Evolutionary conservation across 495 filamentous ascomycete species (phyloP).

Genomic region (Penicillium crystallinum): DNA sequence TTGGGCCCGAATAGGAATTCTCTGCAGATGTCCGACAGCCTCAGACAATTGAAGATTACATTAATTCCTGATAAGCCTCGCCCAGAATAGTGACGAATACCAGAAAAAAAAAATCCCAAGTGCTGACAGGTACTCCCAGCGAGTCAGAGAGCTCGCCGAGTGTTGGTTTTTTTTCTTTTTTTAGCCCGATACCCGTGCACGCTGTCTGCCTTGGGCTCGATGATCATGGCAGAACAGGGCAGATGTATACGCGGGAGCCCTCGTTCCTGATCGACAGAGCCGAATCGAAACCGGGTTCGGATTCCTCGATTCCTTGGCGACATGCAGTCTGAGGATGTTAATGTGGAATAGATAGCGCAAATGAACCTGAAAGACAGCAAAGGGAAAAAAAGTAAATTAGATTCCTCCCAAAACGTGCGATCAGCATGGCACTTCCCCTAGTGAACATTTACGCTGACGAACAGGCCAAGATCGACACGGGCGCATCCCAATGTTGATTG

Average conservation of each 20-base stretch:
- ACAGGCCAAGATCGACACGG: not conserved
- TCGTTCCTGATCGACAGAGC: not conserved
- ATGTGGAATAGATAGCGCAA: too few species aligned
- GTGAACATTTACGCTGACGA: not conserved
- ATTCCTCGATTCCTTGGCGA: not conserved
- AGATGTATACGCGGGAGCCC: not conserved
- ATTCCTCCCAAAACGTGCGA: not conserved
- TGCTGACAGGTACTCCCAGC: too few species aligned
- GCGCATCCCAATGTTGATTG: not conserved
- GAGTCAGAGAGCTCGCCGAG: slow-evolving; percentile 2
- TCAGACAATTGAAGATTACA: too few species aligned
- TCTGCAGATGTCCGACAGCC: too few species aligned
- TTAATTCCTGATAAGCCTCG: too few species aligned
- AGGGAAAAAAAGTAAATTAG: not conserved
- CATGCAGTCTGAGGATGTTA: too few species aligned
- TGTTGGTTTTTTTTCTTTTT: slow-evolving; percentile 20
- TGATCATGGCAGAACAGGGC: not conserved
- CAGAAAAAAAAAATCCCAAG: too few species aligned
- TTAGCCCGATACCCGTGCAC: not conserved
- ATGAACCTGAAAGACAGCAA: too few species aligned
- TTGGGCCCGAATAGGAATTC: too few species aligned
- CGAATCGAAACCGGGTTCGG: not conserved
- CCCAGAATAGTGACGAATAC: not conserved
- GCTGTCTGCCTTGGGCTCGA: not conserved
- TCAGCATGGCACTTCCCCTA: not conserved